Evolutionary conservation across 345 rosid genomes (phyloP).

Genomic region (Gossypium anomalum): DNA sequence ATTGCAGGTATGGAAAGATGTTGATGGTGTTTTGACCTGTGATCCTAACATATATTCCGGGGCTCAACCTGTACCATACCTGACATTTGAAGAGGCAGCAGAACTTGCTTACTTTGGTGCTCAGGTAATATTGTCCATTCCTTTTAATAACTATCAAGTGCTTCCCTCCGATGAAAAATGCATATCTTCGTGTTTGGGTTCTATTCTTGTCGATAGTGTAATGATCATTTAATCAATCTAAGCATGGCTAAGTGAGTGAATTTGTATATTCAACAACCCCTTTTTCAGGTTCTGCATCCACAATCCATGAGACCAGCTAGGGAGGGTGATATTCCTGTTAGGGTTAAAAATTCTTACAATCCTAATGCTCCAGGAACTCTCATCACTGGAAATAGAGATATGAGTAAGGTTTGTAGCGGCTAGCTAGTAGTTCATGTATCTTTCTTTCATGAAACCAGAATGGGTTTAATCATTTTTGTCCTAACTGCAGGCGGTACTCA

Average conservation of each 20-base stretch:
- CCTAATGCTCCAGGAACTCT: slow-evolving; percentile 97
- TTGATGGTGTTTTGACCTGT: slow-evolving; percentile 97
- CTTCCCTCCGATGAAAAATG: not conserved
- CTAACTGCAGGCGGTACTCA: slow-evolving; percentile 72
- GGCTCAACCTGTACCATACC: slow-evolving; percentile 78
- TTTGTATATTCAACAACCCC: slow-evolving; percentile 3
- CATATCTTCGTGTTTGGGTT: not conserved
- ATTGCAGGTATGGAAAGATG: slow-evolving; percentile 97
- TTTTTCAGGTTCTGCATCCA: slow-evolving; percentile 87
- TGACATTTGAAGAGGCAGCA: slow-evolving; percentile 98
- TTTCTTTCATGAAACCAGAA: slow-evolving; percentile 5
- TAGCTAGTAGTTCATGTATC: not conserved
- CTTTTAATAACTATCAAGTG: not conserved
- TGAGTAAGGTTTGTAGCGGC: slow-evolving; percentile 68
- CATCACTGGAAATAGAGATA: slow-evolving; percentile 77
- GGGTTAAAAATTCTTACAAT: slow-evolving; percentile 97
- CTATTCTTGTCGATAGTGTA: not conserved
- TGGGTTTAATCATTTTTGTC: slow-evolving; percentile 17
- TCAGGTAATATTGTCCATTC: slow-evolving; percentile 47
- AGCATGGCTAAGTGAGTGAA: slow-evolving; percentile 5
- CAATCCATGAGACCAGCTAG: slow-evolving; percentile 99
- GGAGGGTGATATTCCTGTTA: slow-evolving; percentile 95
- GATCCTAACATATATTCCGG: slow-evolving; percentile 78
- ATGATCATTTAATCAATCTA: not conserved
- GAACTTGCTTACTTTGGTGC: slow-evolving; percentile 99